Conservation (phyloP, 169 alveolate genomes). For the Besnoitia besnoiti region DNA sequence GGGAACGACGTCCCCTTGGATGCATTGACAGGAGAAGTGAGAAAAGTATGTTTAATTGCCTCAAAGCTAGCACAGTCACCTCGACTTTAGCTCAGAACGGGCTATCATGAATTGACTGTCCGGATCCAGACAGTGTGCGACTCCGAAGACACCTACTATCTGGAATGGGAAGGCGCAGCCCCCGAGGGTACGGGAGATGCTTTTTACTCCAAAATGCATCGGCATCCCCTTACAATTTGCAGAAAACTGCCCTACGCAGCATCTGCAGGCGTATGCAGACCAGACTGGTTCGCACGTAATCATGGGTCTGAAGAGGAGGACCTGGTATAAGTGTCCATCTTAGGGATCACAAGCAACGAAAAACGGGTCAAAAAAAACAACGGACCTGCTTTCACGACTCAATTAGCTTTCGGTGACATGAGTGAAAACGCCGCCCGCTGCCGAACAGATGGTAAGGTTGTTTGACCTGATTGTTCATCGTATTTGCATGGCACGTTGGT, state of each 20-base stretch:
- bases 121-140: not conserved
- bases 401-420: not conserved
- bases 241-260: not conserved
- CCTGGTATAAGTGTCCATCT: not conserved
- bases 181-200: not conserved
- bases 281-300: not conserved
- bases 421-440: not conserved
- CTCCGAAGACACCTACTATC: constrained; percentile 6
- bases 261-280: not conserved
- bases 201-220: no score
- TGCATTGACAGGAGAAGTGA: not conserved
- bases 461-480: no score
- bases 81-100: not conserved
- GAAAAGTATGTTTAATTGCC: not conserved
- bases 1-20: not conserved
- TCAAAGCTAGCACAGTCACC: not conserved
- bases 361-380: not conserved
- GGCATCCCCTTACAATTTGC: no score
- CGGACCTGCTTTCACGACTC: not conserved
- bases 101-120: not conserved
- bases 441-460: no score
- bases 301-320: no score
- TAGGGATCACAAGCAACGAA: not conserved
- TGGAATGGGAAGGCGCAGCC: not conserved
- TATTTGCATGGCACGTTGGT: no score